Conservation (phyloP, 257 asterid species). For the Cruciata laevipes region DNA sequence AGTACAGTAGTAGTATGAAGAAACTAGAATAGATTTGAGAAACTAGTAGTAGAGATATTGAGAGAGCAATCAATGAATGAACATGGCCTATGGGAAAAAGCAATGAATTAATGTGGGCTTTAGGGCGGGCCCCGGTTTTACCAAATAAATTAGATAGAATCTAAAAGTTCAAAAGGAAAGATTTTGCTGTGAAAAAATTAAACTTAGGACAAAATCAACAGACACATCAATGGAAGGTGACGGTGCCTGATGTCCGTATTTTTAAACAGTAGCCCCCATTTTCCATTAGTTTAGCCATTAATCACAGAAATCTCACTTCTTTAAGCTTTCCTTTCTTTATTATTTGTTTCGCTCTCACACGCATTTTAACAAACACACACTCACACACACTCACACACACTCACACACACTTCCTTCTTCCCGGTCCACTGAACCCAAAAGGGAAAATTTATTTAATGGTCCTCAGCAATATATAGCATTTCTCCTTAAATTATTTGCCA, state of each 20-base stretch:
- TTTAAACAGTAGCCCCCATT: not conserved
- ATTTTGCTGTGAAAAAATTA: not conserved
- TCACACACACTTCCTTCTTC: constrained; percentile 5
- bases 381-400: constrained; percentile 7
- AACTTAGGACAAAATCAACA: constrained; percentile 3
- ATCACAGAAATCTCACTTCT: constrained; percentile 13
- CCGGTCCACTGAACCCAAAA: constrained; percentile 10
- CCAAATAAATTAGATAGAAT: constrained; percentile 3
- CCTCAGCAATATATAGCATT: not conserved
- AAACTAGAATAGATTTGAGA: not conserved
- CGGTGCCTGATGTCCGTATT: not conserved
- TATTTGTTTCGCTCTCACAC: constrained; percentile 7
- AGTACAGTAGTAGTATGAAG: too few species aligned
- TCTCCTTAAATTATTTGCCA: not conserved
- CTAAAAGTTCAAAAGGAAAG: constrained; percentile 6
- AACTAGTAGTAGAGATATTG: not conserved
- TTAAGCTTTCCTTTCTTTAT: constrained; percentile 19
- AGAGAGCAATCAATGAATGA: constrained; percentile 4
- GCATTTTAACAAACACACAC: constrained; percentile 1
- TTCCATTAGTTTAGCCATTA: not conserved
- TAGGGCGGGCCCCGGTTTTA: not conserved
- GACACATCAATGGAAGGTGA: constrained; percentile 2
- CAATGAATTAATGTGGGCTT: not conserved
- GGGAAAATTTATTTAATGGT: not conserved
- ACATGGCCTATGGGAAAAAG: not conserved